Evolutionary conservation across 306 rosid species (phyloP), one percentile per base, ranked within the genome.

Genomic region (Corylus heterophylla): DNA sequence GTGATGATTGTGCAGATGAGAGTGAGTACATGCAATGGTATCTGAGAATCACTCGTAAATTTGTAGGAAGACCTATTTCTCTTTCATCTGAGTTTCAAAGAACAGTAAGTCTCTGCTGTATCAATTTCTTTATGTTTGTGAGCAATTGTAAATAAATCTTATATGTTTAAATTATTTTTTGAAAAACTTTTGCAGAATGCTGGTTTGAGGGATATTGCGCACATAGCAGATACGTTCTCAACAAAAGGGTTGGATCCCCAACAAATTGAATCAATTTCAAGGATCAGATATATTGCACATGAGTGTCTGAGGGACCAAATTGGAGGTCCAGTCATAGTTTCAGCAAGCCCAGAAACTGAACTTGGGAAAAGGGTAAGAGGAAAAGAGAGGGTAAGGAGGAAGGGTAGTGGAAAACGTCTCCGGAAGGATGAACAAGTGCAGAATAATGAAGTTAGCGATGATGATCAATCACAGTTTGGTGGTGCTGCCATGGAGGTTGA

Each of bases 51-150:
- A 93, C 99, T 45, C 99, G 99, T n/a, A 89, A 86, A 89, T 96
- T 96, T 84, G 87, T 96, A 6, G 99, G 99, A 79, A 90, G 99
- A 88, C 99, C 99, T 52, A 93, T 96, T 75, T 96, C 99, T 79
- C 98, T 96, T 68, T 93, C 99, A 2, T 84, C 98, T 0, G 99
- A 96, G 92, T 96, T 96, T 83, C 98, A 96, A 78, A 91, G 96
- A 90, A 96, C 99, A 81, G 99, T 96, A 93, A 89, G 93, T 54
- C 84, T 77, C 51, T 64, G 79, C 71, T 77, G 37, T 12, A 61
- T 69, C 83, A 80, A 47, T 73, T 87, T 9, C 50, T 76, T 74
- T 58, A 51, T 70, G 59, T 79, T 73, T 48, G 70, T 44, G 61
- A 47, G 76, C 51, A 50, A 49, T 42, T 66, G 62, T 80, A 52